These are phyloP conservation scores for Paecilomyces variotii DNA, from an alignment of 2,329 filamentous ascomycete species.

Conservation along the genomic window DNA sequence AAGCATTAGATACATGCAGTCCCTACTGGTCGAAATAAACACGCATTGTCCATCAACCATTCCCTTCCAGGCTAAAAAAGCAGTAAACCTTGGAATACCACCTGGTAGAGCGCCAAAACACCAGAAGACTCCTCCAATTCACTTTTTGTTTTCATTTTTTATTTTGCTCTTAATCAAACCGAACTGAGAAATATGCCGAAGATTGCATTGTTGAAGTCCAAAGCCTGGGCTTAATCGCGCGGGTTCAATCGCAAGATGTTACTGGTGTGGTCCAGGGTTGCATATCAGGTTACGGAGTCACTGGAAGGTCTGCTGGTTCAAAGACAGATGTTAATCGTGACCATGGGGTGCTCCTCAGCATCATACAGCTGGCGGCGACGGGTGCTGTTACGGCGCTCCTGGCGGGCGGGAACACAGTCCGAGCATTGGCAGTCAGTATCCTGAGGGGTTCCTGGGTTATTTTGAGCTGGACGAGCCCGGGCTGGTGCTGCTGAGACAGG, in stretches of 20 bases:
- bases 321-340: background rate
- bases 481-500: background rate
- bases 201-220: no score
- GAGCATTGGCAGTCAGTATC: background rate
- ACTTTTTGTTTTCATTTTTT: no score
- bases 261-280: background rate
- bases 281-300: background rate
- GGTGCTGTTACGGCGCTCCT: background rate
- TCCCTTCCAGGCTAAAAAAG: no score
- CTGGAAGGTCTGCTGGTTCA: background rate
- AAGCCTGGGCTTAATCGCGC: no score
- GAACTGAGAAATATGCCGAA: no score
- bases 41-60: no score
- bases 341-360: background rate
- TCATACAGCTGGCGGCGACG: background rate
- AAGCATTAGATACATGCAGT: no score
- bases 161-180: no score
- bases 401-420: background rate
- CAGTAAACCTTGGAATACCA: no score
- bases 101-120: no score
- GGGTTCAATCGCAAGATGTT: background rate
- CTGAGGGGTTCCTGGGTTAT: background rate
- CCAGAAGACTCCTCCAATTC: no score
- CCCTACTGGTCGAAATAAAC: no score
- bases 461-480: background rate